Conservation (phyloP, 495 filamentous ascomycete genomes). For the Aspergillus affinis region DNA sequence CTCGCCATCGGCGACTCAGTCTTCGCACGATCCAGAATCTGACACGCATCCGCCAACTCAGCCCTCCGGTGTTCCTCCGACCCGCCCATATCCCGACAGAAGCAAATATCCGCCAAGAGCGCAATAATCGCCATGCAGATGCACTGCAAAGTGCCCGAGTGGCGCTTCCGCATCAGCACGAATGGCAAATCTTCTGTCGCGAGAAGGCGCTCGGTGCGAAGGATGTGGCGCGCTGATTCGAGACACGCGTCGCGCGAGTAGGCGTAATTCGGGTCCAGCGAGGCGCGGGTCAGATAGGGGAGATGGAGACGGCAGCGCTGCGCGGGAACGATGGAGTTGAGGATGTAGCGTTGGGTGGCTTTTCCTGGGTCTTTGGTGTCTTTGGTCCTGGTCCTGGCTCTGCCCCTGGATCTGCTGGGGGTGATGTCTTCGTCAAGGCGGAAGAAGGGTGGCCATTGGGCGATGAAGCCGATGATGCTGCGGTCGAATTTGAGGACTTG, state of each 20-base stretch:
- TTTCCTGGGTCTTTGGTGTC: neutral
- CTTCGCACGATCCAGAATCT: neutral
- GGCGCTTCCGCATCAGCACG: neutral
- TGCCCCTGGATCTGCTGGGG: no score
- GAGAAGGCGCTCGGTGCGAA: neutral
- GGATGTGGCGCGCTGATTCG: neutral
- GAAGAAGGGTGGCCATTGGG: neutral
- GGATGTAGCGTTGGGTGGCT: neutral
- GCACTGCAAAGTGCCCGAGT: neutral
- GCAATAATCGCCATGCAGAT: neutral
- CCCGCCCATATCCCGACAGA: neutral
- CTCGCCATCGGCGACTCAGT: neutral
- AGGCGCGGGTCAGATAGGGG: neutral
- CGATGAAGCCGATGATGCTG: neutral
- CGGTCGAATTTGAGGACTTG: neutral
- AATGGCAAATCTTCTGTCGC: neutral
- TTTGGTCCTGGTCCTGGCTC: neutral
- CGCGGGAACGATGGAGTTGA: neutral
- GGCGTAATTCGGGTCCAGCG: neutral
- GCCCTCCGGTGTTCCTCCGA: neutral
- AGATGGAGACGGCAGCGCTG: neutral
- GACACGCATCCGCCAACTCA: neutral
- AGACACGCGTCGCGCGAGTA: slow-evolving; percentile 1
- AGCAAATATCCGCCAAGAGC: neutral
- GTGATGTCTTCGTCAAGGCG: neutral